Evolutionary conservation across 805 yeast species (phyloP).

Genomic region (Hanseniaspora lachancei): DNA sequence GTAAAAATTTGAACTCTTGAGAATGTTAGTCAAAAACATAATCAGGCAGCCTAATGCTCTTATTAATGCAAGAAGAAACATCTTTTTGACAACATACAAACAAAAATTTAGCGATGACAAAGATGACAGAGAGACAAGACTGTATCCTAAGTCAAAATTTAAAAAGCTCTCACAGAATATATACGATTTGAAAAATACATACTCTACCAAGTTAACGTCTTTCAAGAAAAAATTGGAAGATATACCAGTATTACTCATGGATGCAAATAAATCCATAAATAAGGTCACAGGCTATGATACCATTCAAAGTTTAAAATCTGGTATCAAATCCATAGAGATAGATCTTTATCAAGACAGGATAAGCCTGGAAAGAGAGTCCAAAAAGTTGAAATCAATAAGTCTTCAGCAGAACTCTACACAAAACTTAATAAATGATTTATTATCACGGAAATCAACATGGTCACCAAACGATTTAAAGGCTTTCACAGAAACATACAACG

Average conservation of each 20-base stretch:
- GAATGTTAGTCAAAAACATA: neutral
- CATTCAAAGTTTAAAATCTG: conserved; percentile 55
- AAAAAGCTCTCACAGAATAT: neutral
- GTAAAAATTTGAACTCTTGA: neutral
- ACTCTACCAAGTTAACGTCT: conserved; percentile 17
- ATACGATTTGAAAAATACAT: neutral
- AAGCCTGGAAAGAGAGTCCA: conserved; percentile 38
- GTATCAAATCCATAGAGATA: conserved; percentile 45
- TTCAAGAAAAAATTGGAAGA: conserved; percentile 19
- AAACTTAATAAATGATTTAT: conserved; percentile 69
- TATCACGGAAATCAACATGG: conserved; percentile 82
- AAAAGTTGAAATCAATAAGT: conserved; percentile 45
- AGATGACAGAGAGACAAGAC: neutral
- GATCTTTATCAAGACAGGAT: conserved; percentile 37
- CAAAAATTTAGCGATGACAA: neutral
- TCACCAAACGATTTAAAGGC: conserved; percentile 60
- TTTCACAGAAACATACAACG: conserved; percentile 68
- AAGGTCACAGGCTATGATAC: conserved; percentile 85
- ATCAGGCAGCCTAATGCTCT: neutral
- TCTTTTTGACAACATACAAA: neutral
- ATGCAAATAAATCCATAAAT: conserved; percentile 56
- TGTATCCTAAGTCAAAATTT: neutral
- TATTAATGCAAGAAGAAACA: neutral
- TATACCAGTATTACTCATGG: conserved; percentile 28
- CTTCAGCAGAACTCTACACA: conserved; percentile 57